Evolutionary conservation across 2,329 filamentous ascomycete genomes (phyloP), one percentile per base, ranked within the genome.

Genomic region (Paraphaeosphaeria minitans): DNA sequence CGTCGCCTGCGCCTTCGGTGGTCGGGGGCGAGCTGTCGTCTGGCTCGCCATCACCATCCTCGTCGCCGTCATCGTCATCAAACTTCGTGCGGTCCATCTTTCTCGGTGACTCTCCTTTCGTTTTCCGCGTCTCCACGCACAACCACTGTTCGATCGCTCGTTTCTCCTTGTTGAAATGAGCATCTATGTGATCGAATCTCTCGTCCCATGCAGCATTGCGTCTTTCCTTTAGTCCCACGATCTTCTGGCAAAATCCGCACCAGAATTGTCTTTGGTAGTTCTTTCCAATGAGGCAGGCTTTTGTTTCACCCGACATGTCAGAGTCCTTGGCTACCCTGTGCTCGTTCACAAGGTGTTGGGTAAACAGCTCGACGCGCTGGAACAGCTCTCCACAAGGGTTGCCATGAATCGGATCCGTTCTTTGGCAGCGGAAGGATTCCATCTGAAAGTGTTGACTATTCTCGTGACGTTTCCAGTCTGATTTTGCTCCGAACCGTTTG

Each of bases 381-480:
- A 84, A 89, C 14, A 88, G 77, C 60, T 82, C 84, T 9, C 79
- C 82, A 67, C 91, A 95, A 4, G 53, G 37, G 14, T 47, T 55
- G 21, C 57, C 49, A 4, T 56, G 27, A 1, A 48, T 19, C 1
- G 55, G 12, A 13, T 47, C 51, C 1, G 21, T 22, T 6, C 59
- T 69, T 31, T 84, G 80, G 71, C 93, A 97, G 31, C 85, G 85
- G 87, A 90, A 97, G 49, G 83, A 83, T 68, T 93, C 89, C 6
- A 85, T 75, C 58, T 89, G 85, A 60, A 85, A 87, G 73, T 97
- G 93, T 69, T 94, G 90, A 16, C 85, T 87, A 64, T 87, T 89
- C 70, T 97, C 94, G 69, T 97, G 93, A 1, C 93, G 87, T 73
- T 96, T 96, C 93, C 87, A 97, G 75, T 97, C 93, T 59, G 92